These are phyloP conservation scores for Graphilbum fragrans DNA, from an alignment of 2,329 filamentous ascomycete species.

Conservation along the genomic window DNA sequence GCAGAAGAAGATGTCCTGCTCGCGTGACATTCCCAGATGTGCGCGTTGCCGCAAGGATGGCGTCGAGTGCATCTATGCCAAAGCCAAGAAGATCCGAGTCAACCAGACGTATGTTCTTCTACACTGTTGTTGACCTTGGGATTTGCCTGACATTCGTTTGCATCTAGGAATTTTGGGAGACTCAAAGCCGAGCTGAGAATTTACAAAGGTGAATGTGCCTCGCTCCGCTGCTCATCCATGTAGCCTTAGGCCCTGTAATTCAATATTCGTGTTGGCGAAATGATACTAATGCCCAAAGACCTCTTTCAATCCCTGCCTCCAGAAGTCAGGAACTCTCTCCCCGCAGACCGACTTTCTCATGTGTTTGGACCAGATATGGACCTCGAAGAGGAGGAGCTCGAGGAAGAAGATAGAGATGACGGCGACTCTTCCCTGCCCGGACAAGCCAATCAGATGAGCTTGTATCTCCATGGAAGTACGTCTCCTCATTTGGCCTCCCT, in stretches of 20 bases:
- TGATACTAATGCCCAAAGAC: not conserved
- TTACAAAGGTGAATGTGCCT: not conserved
- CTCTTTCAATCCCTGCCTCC: not conserved
- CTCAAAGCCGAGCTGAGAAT: not conserved
- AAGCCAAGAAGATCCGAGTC: not conserved
- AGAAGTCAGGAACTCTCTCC: not conserved
- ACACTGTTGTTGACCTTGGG: not conserved
- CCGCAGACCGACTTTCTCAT: not conserved
- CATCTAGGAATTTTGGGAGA: not conserved
- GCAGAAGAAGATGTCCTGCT: not conserved
- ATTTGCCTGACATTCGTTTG: not conserved
- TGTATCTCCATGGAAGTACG: conserved; percentile 15
- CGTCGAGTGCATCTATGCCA: not conserved
- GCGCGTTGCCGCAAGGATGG: not conserved
- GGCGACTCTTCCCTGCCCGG: conserved; percentile 20
- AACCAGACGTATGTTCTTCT: not conserved
- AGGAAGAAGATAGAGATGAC: conserved; percentile 19
- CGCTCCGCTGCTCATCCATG: no score
- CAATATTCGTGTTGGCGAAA: no score
- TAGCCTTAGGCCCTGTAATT: not conserved
- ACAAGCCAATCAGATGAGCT: conserved; percentile 21
- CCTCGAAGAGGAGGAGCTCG: conserved; percentile 4
- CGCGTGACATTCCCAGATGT: not conserved
- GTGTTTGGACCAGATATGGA: not conserved
- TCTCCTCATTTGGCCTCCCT: not conserved